Conservation (phyloP, 352 stramenopile species). For the Phytophthora meadii region DNA sequence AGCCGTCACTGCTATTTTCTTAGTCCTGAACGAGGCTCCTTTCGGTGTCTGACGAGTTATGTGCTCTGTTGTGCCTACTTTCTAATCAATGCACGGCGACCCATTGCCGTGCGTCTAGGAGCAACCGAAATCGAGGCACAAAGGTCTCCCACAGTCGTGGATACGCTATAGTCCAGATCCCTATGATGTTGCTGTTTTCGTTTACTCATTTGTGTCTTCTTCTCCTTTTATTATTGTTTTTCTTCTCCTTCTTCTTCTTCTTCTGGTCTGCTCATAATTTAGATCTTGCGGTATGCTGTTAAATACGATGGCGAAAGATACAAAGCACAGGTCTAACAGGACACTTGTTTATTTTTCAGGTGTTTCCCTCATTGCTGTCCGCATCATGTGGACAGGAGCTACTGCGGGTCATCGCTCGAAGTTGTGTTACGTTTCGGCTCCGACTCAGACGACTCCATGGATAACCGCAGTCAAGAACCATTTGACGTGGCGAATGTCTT, state of each 20-base stretch:
- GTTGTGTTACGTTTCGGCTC: constrained; percentile 31
- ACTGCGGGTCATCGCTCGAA: constrained; percentile 65
- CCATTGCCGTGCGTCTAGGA: constrained; percentile 26
- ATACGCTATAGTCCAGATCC: not conserved
- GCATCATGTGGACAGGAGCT: constrained; percentile 67
- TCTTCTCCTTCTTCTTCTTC: too few relatives aligned
- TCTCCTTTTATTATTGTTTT: too few relatives aligned
- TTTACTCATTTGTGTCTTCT: not conserved
- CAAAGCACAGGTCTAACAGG: constrained; percentile 4
- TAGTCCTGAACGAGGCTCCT: not conserved
- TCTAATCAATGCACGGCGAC: too few relatives aligned
- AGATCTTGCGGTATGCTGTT: constrained; percentile 26
- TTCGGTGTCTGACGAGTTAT: constrained; percentile 9
- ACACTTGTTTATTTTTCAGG: constrained; percentile 18
- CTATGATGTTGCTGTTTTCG: not conserved
- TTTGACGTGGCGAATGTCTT: constrained; percentile 40
- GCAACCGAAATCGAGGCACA: constrained; percentile 54
- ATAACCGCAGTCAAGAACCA: not conserved
- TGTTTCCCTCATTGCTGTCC: constrained; percentile 81
- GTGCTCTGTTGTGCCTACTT: not conserved
- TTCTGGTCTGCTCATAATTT: not conserved
- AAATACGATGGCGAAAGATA: not conserved
- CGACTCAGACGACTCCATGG: constrained; percentile 10
- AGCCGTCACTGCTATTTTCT: not conserved
- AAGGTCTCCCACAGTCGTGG: constrained; percentile 32